A percentile compares a stretch with the other conserved stretches of the same genome.
These are phyloP conservation scores for Blastobotrys terrestris DNA, from an alignment of 805 yeast genomes.

Conservation along the genomic window DNA sequence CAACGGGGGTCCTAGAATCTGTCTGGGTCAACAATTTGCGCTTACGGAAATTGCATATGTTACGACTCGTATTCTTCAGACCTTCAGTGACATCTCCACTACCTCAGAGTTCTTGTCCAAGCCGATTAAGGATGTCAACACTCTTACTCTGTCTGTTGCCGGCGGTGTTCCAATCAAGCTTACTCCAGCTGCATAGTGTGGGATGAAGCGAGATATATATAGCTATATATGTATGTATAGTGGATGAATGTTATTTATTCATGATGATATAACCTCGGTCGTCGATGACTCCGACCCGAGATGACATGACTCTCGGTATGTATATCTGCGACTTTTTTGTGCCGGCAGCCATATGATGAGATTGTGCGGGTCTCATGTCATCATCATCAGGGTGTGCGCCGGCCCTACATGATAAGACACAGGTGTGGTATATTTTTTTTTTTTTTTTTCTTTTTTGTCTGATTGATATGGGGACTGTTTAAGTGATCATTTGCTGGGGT, in stretches of 20 bases:
- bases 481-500: too few species aligned
- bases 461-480: too few species aligned
- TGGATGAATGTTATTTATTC: not conserved
- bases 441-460: too few species aligned
- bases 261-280: not conserved
- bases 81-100: constrained; percentile 9
- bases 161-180: constrained; percentile 16
- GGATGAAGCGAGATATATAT: too few species aligned
- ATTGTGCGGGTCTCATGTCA: too few species aligned
- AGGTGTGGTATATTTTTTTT: too few species aligned
- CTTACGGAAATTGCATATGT: constrained; percentile 46
- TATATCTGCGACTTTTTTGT: too few species aligned
- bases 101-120: constrained; percentile 28
- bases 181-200: constrained; percentile 8
- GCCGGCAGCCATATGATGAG: too few species aligned
- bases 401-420: too few species aligned
- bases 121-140: constrained; percentile 31
- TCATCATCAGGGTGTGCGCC: too few species aligned
- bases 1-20: constrained; percentile 52
- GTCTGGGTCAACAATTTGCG: constrained; percentile 53
- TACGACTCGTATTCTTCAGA: constrained; percentile 35
- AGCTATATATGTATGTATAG: not conserved
- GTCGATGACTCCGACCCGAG: not conserved
- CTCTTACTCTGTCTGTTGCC: constrained; percentile 15
- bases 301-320: too few species aligned